Conservation (phyloP, 306 rosid genomes). For the Rubus parviflorus region DNA sequence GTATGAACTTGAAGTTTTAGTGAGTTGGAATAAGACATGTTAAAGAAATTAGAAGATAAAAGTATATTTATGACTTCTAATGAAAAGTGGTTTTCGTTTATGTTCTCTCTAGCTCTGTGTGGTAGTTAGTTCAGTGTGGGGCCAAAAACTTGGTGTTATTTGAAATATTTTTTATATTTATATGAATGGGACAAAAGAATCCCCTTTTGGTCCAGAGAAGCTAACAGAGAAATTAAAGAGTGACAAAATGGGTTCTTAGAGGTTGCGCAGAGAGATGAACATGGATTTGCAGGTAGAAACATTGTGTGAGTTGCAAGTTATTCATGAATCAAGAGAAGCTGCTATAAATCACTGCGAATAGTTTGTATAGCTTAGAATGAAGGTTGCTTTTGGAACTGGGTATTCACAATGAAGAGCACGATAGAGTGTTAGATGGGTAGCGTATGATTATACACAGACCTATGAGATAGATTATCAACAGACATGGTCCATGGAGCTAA, state of each 20-base stretch:
- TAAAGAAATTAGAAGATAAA: background rate
- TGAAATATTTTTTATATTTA: background rate
- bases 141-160: background rate
- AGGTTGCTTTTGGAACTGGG: background rate
- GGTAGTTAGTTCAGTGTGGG: background rate
- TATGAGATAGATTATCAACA: background rate
- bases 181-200: background rate
- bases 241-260: background rate
- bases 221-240: background rate
- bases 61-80: background rate
- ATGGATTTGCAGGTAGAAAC: background rate
- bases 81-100: too few species aligned
- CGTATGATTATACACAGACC: background rate
- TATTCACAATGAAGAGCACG: background rate
- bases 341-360: background rate
- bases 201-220: background rate
- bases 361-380: background rate
- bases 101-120: background rate
- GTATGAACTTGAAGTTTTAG: slow-evolving; percentile 8
- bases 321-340: background rate
- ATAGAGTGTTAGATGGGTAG: background rate
- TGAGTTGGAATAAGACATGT: background rate
- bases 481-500: background rate
- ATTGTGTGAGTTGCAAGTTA: background rate
- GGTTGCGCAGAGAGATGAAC: background rate